Evolutionary conservation across 495 filamentous ascomycete genomes (phyloP).

Genomic region (Podospora pseudoanserina): DNA sequence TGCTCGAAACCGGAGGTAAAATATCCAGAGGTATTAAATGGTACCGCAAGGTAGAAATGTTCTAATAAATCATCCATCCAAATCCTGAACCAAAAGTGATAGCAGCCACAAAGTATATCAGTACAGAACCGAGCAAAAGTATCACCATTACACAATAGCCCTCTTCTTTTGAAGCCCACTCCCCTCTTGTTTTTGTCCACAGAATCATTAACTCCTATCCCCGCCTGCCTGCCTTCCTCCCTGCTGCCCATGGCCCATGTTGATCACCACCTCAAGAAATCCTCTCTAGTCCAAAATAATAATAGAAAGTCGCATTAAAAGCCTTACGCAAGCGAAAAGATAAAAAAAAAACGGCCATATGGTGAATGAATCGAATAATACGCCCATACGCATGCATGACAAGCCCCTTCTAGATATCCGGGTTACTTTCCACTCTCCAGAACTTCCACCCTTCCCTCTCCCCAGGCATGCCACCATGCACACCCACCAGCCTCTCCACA

Average conservation of each 20-base stretch:
- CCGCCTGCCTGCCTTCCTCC: neutral
- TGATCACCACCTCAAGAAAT: neutral
- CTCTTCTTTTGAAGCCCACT: neutral
- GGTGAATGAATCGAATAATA: neutral
- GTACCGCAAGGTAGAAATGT: neutral
- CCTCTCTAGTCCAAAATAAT: neutral
- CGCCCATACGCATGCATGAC: neutral
- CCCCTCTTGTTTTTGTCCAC: neutral
- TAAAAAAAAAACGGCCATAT: slow-evolving; percentile 4
- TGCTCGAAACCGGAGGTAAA: neutral
- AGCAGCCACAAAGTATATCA: neutral
- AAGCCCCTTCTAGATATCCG: neutral
- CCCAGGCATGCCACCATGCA: slow-evolving; percentile 51
- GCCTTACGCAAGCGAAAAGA: neutral
- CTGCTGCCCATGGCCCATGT: neutral
- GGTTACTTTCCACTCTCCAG: slow-evolving; percentile 63
- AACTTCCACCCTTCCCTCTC: slow-evolving; percentile 89
- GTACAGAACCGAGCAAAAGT: neutral
- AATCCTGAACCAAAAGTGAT: neutral
- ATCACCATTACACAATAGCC: neutral
- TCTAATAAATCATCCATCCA: neutral
- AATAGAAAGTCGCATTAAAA: neutral
- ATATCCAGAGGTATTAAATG: neutral
- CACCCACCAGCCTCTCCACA: slow-evolving; percentile 71
- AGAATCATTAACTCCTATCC: neutral